Conservation (phyloP, 306 rosid genomes). For the Potentilla sterilis region DNA sequence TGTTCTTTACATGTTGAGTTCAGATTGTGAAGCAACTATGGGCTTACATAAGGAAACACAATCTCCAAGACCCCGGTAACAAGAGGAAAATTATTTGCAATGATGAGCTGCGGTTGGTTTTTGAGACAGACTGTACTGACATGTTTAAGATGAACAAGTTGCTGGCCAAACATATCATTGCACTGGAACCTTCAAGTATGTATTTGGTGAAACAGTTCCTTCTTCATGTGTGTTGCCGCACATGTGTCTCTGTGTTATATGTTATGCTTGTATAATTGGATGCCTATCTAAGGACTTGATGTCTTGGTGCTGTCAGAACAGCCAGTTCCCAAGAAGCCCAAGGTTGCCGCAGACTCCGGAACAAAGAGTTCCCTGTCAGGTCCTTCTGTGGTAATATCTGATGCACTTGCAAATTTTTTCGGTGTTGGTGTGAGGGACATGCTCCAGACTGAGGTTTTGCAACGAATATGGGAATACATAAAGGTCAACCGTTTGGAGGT, state of each 20-base stretch:
- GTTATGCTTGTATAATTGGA: not conserved
- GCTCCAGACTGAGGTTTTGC: slow-evolving; percentile 77
- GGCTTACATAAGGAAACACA: slow-evolving; percentile 58
- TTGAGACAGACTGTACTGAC: slow-evolving; percentile 65
- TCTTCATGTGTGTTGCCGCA: not conserved
- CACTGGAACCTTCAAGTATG: slow-evolving; percentile 64
- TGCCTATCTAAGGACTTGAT: slow-evolving; percentile 30
- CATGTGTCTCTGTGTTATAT: not conserved
- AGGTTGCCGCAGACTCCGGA: slow-evolving; percentile 48
- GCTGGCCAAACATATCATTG: slow-evolving; percentile 58
- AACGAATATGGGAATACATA: slow-evolving; percentile 80
- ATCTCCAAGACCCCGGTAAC: slow-evolving; percentile 62
- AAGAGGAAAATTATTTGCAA: slow-evolving; percentile 63
- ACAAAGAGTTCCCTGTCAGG: slow-evolving; percentile 42
- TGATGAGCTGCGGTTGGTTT: slow-evolving; percentile 57
- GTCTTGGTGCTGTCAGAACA: slow-evolving; percentile 56
- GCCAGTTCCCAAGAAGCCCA: slow-evolving; percentile 58
- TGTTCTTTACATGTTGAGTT: slow-evolving; percentile 16
- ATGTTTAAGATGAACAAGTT: slow-evolving; percentile 70
- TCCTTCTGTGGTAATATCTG: slow-evolving; percentile 67
- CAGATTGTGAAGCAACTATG: slow-evolving; percentile 67
- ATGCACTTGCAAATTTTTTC: slow-evolving; percentile 75
- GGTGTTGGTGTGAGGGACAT: slow-evolving; percentile 69
- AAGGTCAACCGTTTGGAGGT: slow-evolving; percentile 74
- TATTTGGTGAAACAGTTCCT: slow-evolving; percentile 21